Evolutionary conservation across 2,329 filamentous ascomycete genomes (phyloP).

Genomic region (Penicillium aurantiogriseum): DNA sequence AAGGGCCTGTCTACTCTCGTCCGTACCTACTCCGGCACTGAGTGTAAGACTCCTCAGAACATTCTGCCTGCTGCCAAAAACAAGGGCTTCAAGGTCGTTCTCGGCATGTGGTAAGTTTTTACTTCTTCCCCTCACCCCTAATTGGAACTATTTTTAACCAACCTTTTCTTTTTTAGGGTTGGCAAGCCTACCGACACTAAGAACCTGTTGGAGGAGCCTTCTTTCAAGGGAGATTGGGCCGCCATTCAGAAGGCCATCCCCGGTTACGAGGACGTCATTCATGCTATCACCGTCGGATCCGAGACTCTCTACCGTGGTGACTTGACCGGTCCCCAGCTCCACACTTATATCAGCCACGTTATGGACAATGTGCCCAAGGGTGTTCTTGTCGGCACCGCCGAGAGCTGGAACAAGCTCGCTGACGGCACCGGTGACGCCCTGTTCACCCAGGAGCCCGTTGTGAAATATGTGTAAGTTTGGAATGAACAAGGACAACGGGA

Average conservation of each 20-base stretch:
- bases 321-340: conserved; percentile 60
- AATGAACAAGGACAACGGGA: background rate
- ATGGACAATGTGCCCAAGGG: conserved; percentile 53
- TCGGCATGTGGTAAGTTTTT: conserved; percentile 64
- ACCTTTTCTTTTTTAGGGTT: conserved; percentile 14
- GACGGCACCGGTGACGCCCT: conserved; percentile 64
- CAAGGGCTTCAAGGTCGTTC: conserved; percentile 65
- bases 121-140: background rate
- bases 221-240: conserved; percentile 60
- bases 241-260: conserved; percentile 51
- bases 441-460: conserved; percentile 56
- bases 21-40: conserved; percentile 64
- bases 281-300: conserved; percentile 68
- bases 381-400: conserved; percentile 64
- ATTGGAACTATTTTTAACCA: background rate
- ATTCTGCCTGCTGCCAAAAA: conserved; percentile 65
- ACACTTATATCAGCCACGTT: conserved; percentile 62
- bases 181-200: conserved; percentile 27
- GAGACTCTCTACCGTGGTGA: conserved; percentile 69
- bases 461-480: conserved; percentile 55
- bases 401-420: conserved; percentile 70
- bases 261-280: conserved; percentile 57
- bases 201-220: conserved; percentile 44
- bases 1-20: conserved; percentile 56
- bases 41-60: conserved; percentile 63